These are phyloP conservation scores for Edaphochlamys debaryana DNA, from an alignment of 139 green algal species.

Conservation along the genomic window DNA sequence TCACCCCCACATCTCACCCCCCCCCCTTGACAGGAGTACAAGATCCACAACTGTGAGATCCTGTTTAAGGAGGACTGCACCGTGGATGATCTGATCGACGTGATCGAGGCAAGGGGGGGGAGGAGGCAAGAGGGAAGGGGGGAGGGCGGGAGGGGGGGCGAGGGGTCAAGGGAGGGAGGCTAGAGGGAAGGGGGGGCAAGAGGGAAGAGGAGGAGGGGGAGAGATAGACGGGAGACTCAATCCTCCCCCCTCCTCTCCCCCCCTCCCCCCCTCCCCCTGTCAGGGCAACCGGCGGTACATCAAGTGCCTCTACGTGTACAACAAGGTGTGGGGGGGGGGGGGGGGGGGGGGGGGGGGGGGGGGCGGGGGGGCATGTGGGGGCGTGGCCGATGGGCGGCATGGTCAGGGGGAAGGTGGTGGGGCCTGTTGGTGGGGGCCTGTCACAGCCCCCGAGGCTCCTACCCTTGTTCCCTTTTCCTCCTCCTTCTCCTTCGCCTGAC, in stretches of 20 bases:
- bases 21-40: conserved; percentile 72
- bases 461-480: no score
- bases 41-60: conserved; percentile 85
- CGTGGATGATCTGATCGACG: conserved; percentile 97
- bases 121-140: not conserved
- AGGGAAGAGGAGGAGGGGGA: not conserved
- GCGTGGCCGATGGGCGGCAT: no score
- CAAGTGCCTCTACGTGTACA: conserved; percentile 99
- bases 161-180: not conserved
- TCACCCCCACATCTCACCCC: not conserved
- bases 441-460: no score
- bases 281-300: conserved; percentile 91
- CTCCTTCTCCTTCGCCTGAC: no score
- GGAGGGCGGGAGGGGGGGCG: conserved; percentile 35
- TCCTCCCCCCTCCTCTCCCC: no score
- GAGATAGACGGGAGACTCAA: not conserved
- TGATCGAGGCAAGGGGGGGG: conserved; percentile 86
- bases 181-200: not conserved
- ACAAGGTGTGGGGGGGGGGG: conserved; percentile 81
- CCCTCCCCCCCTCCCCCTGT: not conserved
- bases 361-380: no score
- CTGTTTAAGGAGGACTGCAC: conserved; percentile 92
- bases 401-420: no score
- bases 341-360: no score
- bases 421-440: no score